Conservation (phyloP, 192 early-diverging fungal species). For the Coemansia sp. region DNA sequence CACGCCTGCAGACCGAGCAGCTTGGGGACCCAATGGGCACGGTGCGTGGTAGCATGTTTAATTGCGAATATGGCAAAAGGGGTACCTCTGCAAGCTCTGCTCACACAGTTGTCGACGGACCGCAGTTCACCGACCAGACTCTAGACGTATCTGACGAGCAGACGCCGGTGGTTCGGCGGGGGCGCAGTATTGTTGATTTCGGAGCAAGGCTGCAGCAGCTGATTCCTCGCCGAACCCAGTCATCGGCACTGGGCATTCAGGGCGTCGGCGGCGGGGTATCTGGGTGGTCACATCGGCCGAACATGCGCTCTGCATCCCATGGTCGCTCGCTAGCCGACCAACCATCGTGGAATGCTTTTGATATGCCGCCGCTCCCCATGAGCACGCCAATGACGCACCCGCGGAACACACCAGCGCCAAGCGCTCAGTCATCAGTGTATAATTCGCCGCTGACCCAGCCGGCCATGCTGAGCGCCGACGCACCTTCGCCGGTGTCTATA, state of each 20-base stretch:
- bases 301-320: constrained; percentile 14
- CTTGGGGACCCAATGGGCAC: background rate
- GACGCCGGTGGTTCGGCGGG: constrained; percentile 7
- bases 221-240: constrained; percentile 33
- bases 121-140: no score
- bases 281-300: background rate
- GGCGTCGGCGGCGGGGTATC: background rate
- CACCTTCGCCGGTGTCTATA: background rate
- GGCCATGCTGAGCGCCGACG: background rate
- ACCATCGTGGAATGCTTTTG: constrained; percentile 14
- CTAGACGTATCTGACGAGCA: background rate
- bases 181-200: constrained; percentile 33
- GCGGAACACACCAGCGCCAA: constrained; percentile 7
- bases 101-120: constrained; percentile 3
- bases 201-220: constrained; percentile 36
- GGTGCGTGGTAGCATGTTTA: background rate
- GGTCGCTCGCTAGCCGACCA: constrained; percentile 14
- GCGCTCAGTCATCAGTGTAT: constrained; percentile 12
- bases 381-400: background rate
- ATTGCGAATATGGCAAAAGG: background rate
- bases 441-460: constrained; percentile 11
- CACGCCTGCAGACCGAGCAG: constrained; percentile 23
- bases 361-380: constrained; percentile 22
- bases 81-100: constrained; percentile 16
- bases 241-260: constrained; percentile 3